Evolutionary conservation across 2,329 filamentous ascomycete genomes (phyloP), one percentile per base, ranked within the genome.

Genomic region (Beauveria pseudobassiana): DNA sequence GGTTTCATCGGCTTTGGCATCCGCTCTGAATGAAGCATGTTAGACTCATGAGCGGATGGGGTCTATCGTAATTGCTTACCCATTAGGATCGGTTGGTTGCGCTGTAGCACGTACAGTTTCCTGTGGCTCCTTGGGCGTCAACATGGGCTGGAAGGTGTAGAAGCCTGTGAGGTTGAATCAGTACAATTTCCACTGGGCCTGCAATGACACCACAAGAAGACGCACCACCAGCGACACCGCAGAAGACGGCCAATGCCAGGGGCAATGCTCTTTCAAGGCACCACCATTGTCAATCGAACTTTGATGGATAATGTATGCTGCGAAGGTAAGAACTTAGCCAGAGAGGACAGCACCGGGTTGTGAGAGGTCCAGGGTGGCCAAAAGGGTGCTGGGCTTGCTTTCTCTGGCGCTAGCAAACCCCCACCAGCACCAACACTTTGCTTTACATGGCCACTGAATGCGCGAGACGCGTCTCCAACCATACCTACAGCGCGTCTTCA

Each of bases 81-180:
- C 12, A 20, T 60, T 58, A 18, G 28, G 4, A 12, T 50, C 12
- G 3, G 5, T 5, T 20, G 20, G 0, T 14, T 34, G 34, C 22
- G 24, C 18, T 28, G 7, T 20, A 9, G 7, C n/a, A 5, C 26
- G 16, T 22, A 8, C 14, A 40, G 3, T 22, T 9, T 40, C n/a
- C n/a, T 14, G n/a, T 7, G 38, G 12, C 6, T 62, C 54, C 26
- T 59, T 54, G 5, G 68, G 67, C 2, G 69, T 70, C 58, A 76
- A 66, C 28, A 72, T 66, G 24, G 74, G 74, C 43, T 73, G 69
- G 52, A 76, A 76, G 2, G 74, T 76, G 63, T 76, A 76, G 30
- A 70, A 69, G 46, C 74, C 74, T 76, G 58, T 18, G 6, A 6
- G 14, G 40, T 24, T 3, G 30, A n/a, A 9, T 62, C 26, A 59